phyloP scores from a whole-genome alignment of 805 yeast genomes.

The Sporopachydermia quercuum region DNA sequence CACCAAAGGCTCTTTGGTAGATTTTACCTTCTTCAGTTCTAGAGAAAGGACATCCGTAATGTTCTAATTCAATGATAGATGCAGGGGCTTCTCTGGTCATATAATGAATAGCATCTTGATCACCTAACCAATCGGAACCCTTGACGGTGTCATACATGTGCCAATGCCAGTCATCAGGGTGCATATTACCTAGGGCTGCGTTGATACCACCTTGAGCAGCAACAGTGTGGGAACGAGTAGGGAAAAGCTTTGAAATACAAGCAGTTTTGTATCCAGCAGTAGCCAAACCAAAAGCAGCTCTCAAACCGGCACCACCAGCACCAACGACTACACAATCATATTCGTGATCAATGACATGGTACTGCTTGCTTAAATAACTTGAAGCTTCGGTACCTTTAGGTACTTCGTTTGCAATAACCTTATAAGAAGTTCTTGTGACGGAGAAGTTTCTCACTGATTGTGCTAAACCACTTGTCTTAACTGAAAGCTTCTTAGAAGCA shows the following conservation, averaged over 20 bases:
- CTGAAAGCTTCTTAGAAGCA: too few species aligned
- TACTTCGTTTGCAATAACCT: constrained; percentile 19
- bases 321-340: constrained; percentile 97
- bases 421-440: constrained; percentile 14
- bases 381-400: constrained; percentile 32
- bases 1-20: constrained; percentile 98
- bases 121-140: constrained; percentile 99
- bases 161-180: constrained; percentile 98
- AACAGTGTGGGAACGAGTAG: constrained; percentile 96
- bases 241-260: constrained; percentile 91
- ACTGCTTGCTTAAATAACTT: constrained; percentile 45
- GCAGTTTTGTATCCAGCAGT: constrained; percentile 97
- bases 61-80: constrained; percentile 92
- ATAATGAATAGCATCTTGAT: constrained; percentile 97
- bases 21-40: constrained; percentile 94
- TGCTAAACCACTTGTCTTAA: constrained; percentile 3
- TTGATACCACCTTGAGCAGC: constrained; percentile 99
- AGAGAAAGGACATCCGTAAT: constrained; percentile 96
- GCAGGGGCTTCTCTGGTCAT: constrained; percentile 98
- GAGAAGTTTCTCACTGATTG: constrained; percentile 19
- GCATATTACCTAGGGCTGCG: constrained; percentile 98
- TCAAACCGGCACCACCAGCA: constrained; percentile 98
- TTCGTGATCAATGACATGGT: constrained; percentile 92
- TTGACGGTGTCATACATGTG: constrained; percentile 99
- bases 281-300: constrained; percentile 97